A percentile compares a stretch with the other conserved stretches of the same genome.
Evolutionary conservation across 108 stramenopile genomes (phyloP).

Genomic region (Nitzschia sp.): DNA sequence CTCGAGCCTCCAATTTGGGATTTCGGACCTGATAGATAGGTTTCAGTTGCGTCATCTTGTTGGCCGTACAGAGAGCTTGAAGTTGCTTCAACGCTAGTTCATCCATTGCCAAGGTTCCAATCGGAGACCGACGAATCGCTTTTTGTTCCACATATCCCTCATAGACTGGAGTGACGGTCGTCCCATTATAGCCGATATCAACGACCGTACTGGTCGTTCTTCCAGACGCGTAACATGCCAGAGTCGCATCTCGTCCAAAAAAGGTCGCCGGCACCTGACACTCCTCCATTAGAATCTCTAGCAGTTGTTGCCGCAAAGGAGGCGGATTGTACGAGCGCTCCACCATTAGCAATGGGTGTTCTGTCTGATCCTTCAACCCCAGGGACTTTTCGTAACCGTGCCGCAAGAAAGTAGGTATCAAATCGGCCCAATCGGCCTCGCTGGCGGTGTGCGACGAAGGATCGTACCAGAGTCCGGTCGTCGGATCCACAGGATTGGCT

Average conservation of each 20-base stretch:
- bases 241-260: constrained; percentile 79
- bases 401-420: constrained; percentile 38
- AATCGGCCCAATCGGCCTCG: constrained; percentile 51
- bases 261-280: constrained; percentile 87
- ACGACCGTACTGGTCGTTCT: constrained; percentile 81
- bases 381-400: constrained; percentile 52
- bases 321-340: constrained; percentile 86
- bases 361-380: constrained; percentile 27
- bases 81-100: constrained; percentile 49
- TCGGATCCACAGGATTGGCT: constrained; percentile 73
- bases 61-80: constrained; percentile 28
- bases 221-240: constrained; percentile 86
- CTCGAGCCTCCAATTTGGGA: constrained; percentile 24
- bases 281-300: constrained; percentile 76
- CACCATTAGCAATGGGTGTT: constrained; percentile 67
- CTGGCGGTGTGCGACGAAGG: constrained; percentile 5
- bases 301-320: constrained; percentile 66
- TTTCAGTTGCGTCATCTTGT: constrained; percentile 33
- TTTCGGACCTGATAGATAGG: constrained; percentile 75
- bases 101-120: constrained; percentile 63
- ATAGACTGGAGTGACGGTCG: constrained; percentile 81
- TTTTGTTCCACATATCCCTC: constrained; percentile 86
- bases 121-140: constrained; percentile 63
- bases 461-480: constrained; percentile 71
- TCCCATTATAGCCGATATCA: constrained; percentile 74